Conservation (phyloP, 176 grass and related monocot genomes). For the Elaeis guineensis region DNA sequence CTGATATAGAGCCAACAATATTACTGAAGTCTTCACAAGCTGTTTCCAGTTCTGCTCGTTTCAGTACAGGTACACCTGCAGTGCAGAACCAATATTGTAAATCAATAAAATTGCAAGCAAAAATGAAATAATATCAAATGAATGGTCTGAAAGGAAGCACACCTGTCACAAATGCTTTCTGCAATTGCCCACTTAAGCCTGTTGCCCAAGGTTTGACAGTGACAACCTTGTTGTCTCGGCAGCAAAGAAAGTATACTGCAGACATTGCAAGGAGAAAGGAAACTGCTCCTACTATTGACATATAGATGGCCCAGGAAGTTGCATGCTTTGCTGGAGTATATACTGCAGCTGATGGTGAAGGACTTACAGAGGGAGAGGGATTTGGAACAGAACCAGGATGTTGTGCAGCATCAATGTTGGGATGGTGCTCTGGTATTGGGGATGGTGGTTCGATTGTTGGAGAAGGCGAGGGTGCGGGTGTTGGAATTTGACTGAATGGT, state of each 20-base stretch:
- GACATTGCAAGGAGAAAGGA: conserved; percentile 34
- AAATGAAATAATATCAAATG: not conserved
- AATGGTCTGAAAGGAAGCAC: conserved; percentile 14
- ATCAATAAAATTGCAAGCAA: conserved; percentile 1
- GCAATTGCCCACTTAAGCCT: conserved; percentile 83
- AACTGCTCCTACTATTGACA: conserved; percentile 24
- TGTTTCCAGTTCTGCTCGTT: conserved; percentile 59
- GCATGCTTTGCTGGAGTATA: conserved; percentile 2
- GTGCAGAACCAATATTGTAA: conserved; percentile 12
- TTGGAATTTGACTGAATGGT: conserved; percentile 19
- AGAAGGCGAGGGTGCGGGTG: conserved; percentile 18
- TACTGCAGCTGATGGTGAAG: not conserved
- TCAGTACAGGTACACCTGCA: conserved; percentile 66
- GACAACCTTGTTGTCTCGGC: conserved; percentile 44
- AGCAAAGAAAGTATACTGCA: conserved; percentile 34
- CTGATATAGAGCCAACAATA: conserved; percentile 55
- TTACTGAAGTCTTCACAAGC: conserved; percentile 93
- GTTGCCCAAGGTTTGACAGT: conserved; percentile 79
- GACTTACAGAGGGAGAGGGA: not conserved
- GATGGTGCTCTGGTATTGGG: conserved; percentile 8
- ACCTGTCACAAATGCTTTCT: conserved; percentile 89
- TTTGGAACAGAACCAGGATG: not conserved
- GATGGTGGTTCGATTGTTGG: conserved; percentile 16
- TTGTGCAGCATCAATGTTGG: conserved; percentile 11
- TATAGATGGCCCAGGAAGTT: conserved; percentile 25